phyloP scores from a whole-genome alignment of 257 asterid species.

The Eustoma russellianum region DNA sequence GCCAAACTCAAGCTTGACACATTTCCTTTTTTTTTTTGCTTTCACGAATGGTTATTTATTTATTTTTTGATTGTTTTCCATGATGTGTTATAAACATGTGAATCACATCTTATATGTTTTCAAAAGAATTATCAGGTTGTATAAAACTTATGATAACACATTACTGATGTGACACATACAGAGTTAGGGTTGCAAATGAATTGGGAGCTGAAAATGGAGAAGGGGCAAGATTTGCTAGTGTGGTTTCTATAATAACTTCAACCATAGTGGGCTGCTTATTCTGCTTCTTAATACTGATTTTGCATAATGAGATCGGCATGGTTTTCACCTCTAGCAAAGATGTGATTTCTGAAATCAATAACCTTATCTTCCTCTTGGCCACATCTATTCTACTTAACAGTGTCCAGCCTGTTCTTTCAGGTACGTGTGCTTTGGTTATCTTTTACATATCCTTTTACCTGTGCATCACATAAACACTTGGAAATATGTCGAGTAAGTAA shows the following conservation, averaged over 20 bases:
- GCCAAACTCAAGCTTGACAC: too few relatives aligned
- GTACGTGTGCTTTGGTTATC: slow-evolving; percentile 7
- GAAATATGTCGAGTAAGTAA: too few relatives aligned
- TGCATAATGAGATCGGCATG: slow-evolving; percentile 39
- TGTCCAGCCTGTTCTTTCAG: slow-evolving; percentile 66
- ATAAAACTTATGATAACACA: too few relatives aligned
- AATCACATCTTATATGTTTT: too few relatives aligned
- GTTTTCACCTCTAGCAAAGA: slow-evolving; percentile 38
- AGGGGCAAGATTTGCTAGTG: slow-evolving; percentile 53
- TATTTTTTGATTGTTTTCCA: too few relatives aligned
- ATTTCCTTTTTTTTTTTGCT: too few relatives aligned
- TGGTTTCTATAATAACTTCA: slow-evolving; percentile 46
- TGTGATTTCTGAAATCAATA: slow-evolving; percentile 38
- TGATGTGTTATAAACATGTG: too few relatives aligned
- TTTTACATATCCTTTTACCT: too few relatives aligned
- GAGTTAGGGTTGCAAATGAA: slow-evolving; percentile 19
- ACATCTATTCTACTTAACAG: slow-evolving; percentile 59
- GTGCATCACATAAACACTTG: neutral
- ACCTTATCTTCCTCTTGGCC: slow-evolving; percentile 51
- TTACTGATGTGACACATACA: neutral
- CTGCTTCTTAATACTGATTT: slow-evolving; percentile 40
- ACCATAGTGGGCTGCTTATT: slow-evolving; percentile 35
- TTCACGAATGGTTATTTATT: too few relatives aligned
- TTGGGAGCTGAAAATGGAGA: slow-evolving; percentile 63
- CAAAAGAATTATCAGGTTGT: too few relatives aligned